Evolutionary conservation across 2,329 filamentous ascomycete genomes (phyloP), one percentile per base, ranked within the genome.

Genomic region (Juglanconis juglandina): DNA sequence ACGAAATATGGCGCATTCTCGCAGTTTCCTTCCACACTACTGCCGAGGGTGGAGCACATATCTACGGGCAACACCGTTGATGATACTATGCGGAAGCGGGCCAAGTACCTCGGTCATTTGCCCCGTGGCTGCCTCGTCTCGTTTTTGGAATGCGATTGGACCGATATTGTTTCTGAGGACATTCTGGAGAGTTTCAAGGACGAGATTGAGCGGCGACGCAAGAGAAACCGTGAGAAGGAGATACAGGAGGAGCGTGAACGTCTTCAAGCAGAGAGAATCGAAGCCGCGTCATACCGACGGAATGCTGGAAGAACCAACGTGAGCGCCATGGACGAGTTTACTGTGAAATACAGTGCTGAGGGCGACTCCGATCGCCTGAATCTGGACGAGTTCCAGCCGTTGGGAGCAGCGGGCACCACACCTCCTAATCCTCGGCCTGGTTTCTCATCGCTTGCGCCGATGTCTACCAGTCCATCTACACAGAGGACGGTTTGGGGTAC

Each of bases 131-230:
- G 92, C 71, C 89, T 96, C 66, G 90, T 97, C 47, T 92, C 83
- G 66, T 96, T 96, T 68, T 75, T 97, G 1, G 93, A 97, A 75
- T 97, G 93, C 70, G 92, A 97, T 72, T 97, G 93, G 93, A 92
- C 91, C 3, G 92, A 96, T 66, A 90, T 95, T 42, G 90, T 97
- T 5, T 82, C 87, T 3, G 81, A 87, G 1, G 88, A 91, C 54
- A 83, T 91, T 3, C 78, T 97, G n/a, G 86, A 86, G 44, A 81
- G 82, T 1, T 97, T 96, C 73, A 79, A 82, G n/a, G 76, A 80
- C 0, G 92, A 96, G 62, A 89, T 95, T 56, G 89, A 91, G 65
- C 83, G 85, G 59, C 83, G 93, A 56, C 82, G 92, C 59, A 92
- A 89, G 73, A 83, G 84, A 57, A 92, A 96, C 67, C 81, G 81